Conservation (phyloP, 2,329 filamentous ascomycete species). For the Trichocomaceae sp. region DNA sequence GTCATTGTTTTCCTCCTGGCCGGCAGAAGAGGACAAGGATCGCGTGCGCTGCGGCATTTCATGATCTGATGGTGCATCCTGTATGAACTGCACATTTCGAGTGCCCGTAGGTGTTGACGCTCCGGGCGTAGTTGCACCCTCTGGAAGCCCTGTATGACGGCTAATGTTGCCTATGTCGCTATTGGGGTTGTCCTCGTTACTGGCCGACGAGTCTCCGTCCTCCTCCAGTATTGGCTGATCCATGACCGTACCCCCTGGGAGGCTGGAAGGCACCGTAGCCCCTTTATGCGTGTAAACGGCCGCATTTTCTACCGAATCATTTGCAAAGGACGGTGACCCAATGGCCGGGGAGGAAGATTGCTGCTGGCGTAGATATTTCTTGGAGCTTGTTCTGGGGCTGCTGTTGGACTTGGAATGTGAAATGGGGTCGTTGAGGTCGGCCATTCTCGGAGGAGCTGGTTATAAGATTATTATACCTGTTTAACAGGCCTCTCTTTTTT, state of each 20-base stretch:
- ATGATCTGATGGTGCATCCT: conserved; percentile 45
- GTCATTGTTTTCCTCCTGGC: conserved; percentile 53
- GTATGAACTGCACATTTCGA: conserved; percentile 70
- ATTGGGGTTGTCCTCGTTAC: background rate
- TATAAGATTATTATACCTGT: background rate
- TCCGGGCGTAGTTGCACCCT: background rate
- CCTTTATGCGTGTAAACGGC: background rate
- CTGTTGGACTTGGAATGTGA: background rate
- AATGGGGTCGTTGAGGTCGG: background rate
- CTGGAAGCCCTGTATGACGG: background rate
- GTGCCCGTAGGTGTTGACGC: conserved; percentile 41
- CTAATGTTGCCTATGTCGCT: conserved; percentile 9
- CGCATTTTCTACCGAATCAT: background rate
- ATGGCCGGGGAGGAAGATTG: background rate
- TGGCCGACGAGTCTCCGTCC: background rate
- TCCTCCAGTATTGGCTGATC: conserved; percentile 14
- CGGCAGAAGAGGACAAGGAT: conserved; percentile 59
- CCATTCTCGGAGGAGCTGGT: background rate
- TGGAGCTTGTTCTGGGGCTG: conserved; percentile 7
- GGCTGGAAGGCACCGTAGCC: conserved; percentile 3
- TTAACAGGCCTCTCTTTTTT: background rate
- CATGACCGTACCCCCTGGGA: conserved; percentile 9
- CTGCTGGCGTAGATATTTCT: conserved; percentile 6
- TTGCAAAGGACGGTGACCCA: background rate
- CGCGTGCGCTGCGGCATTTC: conserved; percentile 46